phyloP scores from a whole-genome alignment of 176 grass and related monocot species.

The Oryza nivara region DNA sequence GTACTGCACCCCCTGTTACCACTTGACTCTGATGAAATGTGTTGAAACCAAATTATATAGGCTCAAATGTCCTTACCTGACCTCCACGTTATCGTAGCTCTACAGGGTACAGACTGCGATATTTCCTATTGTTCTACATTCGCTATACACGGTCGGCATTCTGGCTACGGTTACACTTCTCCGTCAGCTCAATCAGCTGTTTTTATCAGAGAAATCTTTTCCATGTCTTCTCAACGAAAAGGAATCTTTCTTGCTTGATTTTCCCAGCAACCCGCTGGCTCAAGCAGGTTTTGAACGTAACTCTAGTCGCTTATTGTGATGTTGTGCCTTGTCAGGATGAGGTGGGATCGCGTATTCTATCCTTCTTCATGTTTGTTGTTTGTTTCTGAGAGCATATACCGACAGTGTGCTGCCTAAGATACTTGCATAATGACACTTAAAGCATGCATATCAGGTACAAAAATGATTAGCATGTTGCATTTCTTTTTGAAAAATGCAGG shows the following conservation, averaged over 20 bases:
- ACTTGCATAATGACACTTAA: slow-evolving; percentile 3
- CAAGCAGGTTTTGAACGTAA: slow-evolving; percentile 7
- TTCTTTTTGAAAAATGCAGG: slow-evolving; percentile 56
- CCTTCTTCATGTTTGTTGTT: neutral
- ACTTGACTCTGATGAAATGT: neutral
- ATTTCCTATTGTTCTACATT: neutral
- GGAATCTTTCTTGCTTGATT: slow-evolving; percentile 16
- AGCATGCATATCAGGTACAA: neutral
- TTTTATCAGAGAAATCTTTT: slow-evolving; percentile 17
- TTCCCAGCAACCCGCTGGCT: slow-evolving; percentile 8
- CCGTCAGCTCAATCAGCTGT: neutral
- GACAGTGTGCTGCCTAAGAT: neutral
- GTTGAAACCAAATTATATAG: neutral
- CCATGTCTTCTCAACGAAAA: neutral
- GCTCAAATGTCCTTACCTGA: neutral
- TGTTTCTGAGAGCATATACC: slow-evolving; percentile 23
- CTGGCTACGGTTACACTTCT: neutral
- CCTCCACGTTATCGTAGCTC: neutral
- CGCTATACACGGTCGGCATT: neutral
- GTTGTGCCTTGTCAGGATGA: neutral
- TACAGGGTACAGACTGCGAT: neutral
- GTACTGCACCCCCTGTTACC: neutral
- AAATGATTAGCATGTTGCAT: slow-evolving; percentile 9
- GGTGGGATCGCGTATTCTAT: neutral
- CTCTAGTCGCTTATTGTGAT: neutral